Conservation (phyloP, 768 basidiomycete genomes). For the Thelephora aurantiotincta region DNA sequence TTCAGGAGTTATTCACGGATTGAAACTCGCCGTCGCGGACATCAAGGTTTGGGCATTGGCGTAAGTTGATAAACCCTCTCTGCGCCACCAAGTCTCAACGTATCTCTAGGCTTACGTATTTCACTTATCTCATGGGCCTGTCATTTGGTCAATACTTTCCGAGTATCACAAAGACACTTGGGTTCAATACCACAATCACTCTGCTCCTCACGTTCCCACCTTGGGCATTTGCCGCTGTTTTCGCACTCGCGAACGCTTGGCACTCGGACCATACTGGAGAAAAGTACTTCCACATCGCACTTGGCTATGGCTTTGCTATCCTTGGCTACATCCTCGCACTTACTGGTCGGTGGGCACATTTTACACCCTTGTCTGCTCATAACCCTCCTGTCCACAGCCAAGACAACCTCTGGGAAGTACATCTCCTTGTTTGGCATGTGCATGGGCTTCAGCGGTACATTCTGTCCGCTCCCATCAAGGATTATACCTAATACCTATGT, state of each 20-base stretch:
- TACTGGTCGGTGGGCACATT: background rate
- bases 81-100: constrained; percentile 6
- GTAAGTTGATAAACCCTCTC: constrained; percentile 13
- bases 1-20: constrained; percentile 14
- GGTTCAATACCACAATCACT: constrained; percentile 22
- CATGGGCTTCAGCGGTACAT: constrained; percentile 9
- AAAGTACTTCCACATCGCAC: background rate
- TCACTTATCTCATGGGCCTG: constrained; percentile 11
- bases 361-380: background rate
- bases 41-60: constrained; percentile 28
- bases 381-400: constrained; percentile 1
- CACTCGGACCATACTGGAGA: background rate
- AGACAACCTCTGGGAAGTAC: constrained; percentile 7
- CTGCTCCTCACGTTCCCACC: constrained; percentile 28
- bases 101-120: constrained; percentile 20
- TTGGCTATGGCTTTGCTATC: background rate
- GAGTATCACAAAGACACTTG: constrained; percentile 20
- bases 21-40: constrained; percentile 24
- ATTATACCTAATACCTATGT: constrained; percentile 3
- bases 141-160: constrained; percentile 9
- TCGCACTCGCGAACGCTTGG: constrained; percentile 14
- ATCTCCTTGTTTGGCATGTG: constrained; percentile 10
- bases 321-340: background rate
- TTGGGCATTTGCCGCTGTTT: constrained; percentile 18
- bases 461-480: background rate